These are phyloP conservation scores for Pisolithus albus DNA, from an alignment of 768 basidiomycete genomes.

Conservation along the genomic window DNA sequence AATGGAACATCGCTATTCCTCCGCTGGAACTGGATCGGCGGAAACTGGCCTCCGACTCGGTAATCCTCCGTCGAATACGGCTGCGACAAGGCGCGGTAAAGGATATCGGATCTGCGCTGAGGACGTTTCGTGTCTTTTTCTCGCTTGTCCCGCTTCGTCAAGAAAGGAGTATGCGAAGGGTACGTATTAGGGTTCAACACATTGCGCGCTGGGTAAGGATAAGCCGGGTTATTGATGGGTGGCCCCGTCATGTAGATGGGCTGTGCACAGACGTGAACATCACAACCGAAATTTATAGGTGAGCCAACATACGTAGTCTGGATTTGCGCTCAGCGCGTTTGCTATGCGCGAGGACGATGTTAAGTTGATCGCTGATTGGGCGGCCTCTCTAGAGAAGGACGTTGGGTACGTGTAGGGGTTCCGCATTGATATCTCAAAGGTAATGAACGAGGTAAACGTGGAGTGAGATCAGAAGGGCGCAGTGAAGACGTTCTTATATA, in stretches of 20 bases:
- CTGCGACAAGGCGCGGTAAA: constrained; percentile 18
- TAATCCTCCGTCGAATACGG: constrained; percentile 6
- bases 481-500: background rate
- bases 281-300: background rate
- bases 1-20: constrained; percentile 22
- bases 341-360: constrained; percentile 21
- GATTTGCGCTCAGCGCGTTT: constrained; percentile 15
- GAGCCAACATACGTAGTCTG: constrained; percentile 6
- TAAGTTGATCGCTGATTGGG: constrained; percentile 4
- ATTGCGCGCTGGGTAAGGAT: constrained; percentile 27
- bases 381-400: constrained; percentile 15
- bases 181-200: constrained; percentile 20
- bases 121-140: constrained; percentile 1
- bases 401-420: constrained; percentile 12
- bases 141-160: constrained; percentile 4
- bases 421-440: constrained; percentile 15
- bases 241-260: constrained; percentile 12
- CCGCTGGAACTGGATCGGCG: constrained; percentile 27
- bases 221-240: constrained; percentile 16
- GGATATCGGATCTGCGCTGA: background rate
- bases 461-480: background rate
- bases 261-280: constrained; percentile 6
- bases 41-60: constrained; percentile 15
- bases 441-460: background rate
- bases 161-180: constrained; percentile 2